A percentile compares a stretch with the other conserved stretches of the same genome.
These are phyloP conservation scores for Blastobotrys persicus DNA, from an alignment of 1,139 yeast genomes.

Conservation along the genomic window DNA sequence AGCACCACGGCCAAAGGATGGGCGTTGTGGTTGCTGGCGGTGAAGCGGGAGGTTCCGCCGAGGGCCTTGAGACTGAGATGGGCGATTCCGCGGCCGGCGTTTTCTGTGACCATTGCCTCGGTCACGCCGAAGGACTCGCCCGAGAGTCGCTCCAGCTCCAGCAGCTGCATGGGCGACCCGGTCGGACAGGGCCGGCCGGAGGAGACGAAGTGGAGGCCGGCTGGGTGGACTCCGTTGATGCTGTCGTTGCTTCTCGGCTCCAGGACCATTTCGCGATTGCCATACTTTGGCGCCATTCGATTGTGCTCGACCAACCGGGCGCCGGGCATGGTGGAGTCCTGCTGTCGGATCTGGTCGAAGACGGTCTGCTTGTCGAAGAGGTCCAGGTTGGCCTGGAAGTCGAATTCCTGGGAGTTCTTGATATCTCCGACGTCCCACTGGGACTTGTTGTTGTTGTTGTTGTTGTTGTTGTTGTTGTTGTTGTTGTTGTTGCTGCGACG, in stretches of 20 bases:
- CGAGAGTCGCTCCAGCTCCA: slow-evolving; percentile 71
- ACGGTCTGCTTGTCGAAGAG: slow-evolving; percentile 81
- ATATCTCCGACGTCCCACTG: slow-evolving; percentile 32
- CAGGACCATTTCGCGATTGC: slow-evolving; percentile 72
- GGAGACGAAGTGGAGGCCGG: slow-evolving; percentile 6
- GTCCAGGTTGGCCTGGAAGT: slow-evolving; percentile 77
- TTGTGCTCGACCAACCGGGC: slow-evolving; percentile 76
- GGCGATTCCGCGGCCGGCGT: slow-evolving; percentile 67
- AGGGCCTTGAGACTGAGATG: slow-evolving; percentile 57
- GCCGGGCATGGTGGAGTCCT: slow-evolving; percentile 59
- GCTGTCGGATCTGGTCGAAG: slow-evolving; percentile 68
- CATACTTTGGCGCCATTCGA: slow-evolving; percentile 50
- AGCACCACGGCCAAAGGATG: slow-evolving; percentile 74
- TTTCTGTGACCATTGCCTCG: slow-evolving; percentile 56
- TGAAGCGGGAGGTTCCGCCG: slow-evolving; percentile 66
- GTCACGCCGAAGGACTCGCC: slow-evolving; percentile 52
- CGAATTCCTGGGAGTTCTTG: slow-evolving; percentile 56
- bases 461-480: slow-evolving; percentile 10
- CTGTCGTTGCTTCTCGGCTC: slow-evolving; percentile 15
- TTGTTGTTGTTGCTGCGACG: slow-evolving; percentile 12
- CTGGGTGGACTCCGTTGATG: slow-evolving; percentile 31
- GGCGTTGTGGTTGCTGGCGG: slow-evolving; percentile 63
- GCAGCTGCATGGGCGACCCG: slow-evolving; percentile 76
- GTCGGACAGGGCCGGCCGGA: slow-evolving; percentile 44
- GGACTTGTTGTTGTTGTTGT: slow-evolving; percentile 13